Conservation (phyloP, 2,329 filamentous ascomycete species). For the Paecilomyces fulvus region DNA sequence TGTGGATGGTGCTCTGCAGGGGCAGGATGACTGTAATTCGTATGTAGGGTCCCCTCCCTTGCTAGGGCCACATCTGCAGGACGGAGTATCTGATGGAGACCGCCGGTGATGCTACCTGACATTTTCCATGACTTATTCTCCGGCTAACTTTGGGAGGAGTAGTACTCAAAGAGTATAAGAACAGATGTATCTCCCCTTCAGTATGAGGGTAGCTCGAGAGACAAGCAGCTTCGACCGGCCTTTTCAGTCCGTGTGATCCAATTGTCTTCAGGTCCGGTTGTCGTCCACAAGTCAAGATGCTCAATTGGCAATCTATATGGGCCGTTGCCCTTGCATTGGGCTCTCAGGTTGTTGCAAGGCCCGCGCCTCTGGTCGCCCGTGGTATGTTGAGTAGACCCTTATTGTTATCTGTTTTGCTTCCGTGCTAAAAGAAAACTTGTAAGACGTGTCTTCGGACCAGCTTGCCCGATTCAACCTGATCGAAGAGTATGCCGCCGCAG, state of each 20-base stretch:
- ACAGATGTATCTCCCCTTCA: not conserved
- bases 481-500: conserved; percentile 45
- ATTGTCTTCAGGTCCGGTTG: not conserved
- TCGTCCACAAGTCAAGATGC: conserved; percentile 1
- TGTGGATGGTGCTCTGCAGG: not conserved
- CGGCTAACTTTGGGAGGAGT: not conserved
- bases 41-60: not conserved
- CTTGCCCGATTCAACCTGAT: conserved; percentile 38
- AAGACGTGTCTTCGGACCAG: conserved; percentile 32
- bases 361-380: conserved; percentile 12
- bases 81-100: not conserved
- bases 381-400: conserved; percentile 10
- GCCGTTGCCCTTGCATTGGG: conserved; percentile 6
- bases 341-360: conserved; percentile 12
- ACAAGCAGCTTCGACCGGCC: not conserved
- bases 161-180: not conserved
- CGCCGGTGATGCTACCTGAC: not conserved
- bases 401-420: not conserved
- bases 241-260: not conserved
- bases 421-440: not conserved
- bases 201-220: not conserved
- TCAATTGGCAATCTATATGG: conserved; percentile 4
- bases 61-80: not conserved
- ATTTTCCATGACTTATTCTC: not conserved
- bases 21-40: not conserved